A percentile compares a stretch with the other conserved stretches of the same genome.
phyloP scores from a whole-genome alignment of 2,329 filamentous ascomycete genomes.

The Ophiosphaerella korrae region DNA sequence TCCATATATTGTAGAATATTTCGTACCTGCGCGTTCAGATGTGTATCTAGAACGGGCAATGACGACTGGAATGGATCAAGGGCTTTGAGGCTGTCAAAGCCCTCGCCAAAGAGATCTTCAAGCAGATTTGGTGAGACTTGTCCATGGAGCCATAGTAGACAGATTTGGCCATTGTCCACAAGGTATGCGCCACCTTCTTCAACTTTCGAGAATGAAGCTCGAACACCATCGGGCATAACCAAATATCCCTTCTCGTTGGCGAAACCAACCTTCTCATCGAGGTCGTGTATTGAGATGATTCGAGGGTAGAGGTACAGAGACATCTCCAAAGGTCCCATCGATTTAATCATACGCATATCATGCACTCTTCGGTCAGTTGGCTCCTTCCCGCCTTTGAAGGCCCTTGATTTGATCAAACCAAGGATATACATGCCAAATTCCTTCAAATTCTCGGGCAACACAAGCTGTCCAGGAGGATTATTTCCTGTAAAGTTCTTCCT shows the following conservation, averaged over 20 bases:
- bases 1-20: constrained; percentile 90
- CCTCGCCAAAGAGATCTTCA: constrained; percentile 85
- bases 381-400: constrained; percentile 90
- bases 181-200: constrained; percentile 94
- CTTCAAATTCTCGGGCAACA: constrained; percentile 93
- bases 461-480: constrained; percentile 88
- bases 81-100: constrained; percentile 69
- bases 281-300: constrained; percentile 89
- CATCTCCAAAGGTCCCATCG: constrained; percentile 84
- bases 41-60: constrained; percentile 84
- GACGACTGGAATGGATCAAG: constrained; percentile 82
- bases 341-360: constrained; percentile 86
- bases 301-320: constrained; percentile 93
- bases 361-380: constrained; percentile 88
- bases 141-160: constrained; percentile 88
- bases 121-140: constrained; percentile 93
- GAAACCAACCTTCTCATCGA: constrained; percentile 87
- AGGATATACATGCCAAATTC: constrained; percentile 98
- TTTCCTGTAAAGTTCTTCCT: constrained; percentile 88
- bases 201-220: constrained; percentile 83
- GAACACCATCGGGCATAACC: constrained; percentile 77
- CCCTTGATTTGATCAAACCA: constrained; percentile 83
- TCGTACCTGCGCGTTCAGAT: constrained; percentile 90
- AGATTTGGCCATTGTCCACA: constrained; percentile 92
- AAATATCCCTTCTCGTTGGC: constrained; percentile 90